Base-by-base conservation (phyloP, 768 basidiomycete species). In the Boletus edulis region DNA sequence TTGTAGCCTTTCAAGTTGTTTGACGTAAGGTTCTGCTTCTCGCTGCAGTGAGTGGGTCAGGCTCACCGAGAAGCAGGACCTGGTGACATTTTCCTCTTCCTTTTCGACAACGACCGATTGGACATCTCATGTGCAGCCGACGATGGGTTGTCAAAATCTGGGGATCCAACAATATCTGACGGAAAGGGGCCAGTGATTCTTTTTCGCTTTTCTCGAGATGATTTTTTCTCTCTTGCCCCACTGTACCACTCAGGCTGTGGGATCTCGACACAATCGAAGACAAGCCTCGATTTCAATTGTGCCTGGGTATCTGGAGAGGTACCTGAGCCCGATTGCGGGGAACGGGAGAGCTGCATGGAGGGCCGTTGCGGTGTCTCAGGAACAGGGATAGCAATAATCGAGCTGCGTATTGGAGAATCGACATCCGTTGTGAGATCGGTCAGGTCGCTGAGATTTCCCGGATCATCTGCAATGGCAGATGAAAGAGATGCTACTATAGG, bases 21-120 rank as follows among this genome's bases (percentile, higher is more conserved):
- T 57, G 54, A 52, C 57, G 43, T 67, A 49, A 67, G 67, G 62
- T 56, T 65, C 60, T 62, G 58, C 67, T 69, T 65, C 67, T 56
- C 49, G 58, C 38, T 35, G 52, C 65, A 69, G 67, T 64, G 67
- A 67, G 67, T 54, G 58, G 54, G 62, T 53, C 53, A 51, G 55
- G 60, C 67, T 69, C 64, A 69, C 67, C 67, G 68, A 59, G 67
- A 63, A 70, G 60, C 66, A 56, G 64, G 46, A 59, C 67, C 57
- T 49, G 45, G 60, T 9, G 54, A 35, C 27, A 43, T 42, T 47
- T 59, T 65, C 45, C 52, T 63, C 52, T 61, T 69, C 54, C 54
- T 68, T 50, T 50, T 58, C 0, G 49, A 27, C 37, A 24, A 38
- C 12, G 55, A 35, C 37, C 40, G 52, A 46, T 4, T 31, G 4